Conservation (phyloP, 2,329 filamentous ascomycete genomes). For the Alternaria viburni region DNA sequence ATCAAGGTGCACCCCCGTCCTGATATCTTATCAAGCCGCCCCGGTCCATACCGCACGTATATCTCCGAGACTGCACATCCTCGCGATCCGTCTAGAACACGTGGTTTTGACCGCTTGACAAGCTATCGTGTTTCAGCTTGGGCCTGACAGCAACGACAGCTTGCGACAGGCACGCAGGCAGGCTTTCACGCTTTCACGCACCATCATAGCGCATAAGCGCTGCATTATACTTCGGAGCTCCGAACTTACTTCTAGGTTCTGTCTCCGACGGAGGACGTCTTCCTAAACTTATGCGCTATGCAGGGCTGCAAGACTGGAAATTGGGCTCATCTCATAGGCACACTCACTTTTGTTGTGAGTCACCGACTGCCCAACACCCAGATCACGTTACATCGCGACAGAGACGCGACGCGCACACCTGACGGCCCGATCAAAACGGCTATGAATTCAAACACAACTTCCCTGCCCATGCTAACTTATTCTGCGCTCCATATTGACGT, state of each 20-base stretch:
- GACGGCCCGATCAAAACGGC: not conserved
- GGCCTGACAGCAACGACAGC: not conserved
- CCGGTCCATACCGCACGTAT: not conserved
- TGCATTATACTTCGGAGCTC: not conserved
- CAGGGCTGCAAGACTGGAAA: not conserved
- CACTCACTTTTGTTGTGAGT: slow-evolving; percentile 11
- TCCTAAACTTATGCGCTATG: not conserved
- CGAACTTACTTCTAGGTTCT: not conserved
- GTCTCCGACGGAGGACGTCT: not conserved
- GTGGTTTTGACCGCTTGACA: not conserved
- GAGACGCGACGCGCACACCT: slow-evolving; percentile 10
- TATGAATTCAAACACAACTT: not conserved
- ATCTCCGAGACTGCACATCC: not conserved
- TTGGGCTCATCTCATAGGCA: not conserved
- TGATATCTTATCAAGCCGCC: not conserved
- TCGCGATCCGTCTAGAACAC: not conserved
- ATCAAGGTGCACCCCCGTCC: slow-evolving; percentile 6
- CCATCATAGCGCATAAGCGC: slow-evolving; percentile 3
- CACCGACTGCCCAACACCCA: slow-evolving; percentile 1
- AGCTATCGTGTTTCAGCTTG: not conserved
- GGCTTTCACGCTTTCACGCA: not conserved
- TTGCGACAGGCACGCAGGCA: not conserved
- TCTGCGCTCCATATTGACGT: slow-evolving; percentile 1
- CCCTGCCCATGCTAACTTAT: not conserved
- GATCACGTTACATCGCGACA: slow-evolving; percentile 22